Evolutionary conservation across 495 filamentous ascomycete genomes (phyloP).

Genomic region (Achaetomiella virescens): DNA sequence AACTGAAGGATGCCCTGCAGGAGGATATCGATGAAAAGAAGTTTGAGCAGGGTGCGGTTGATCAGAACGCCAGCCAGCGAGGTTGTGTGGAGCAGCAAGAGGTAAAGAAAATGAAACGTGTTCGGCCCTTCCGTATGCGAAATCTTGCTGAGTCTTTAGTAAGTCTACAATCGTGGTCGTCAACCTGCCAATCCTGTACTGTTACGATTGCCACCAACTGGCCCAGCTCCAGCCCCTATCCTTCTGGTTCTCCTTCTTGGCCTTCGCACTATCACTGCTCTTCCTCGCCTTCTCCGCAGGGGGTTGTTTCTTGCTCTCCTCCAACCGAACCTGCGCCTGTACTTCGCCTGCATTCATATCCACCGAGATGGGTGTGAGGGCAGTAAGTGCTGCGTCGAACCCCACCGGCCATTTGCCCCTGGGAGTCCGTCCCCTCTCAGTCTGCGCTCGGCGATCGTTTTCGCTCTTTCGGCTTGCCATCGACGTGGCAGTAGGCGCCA

Average conservation of each 20-base stretch:
- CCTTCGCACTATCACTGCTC: background rate
- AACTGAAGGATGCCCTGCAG: background rate
- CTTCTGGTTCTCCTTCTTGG: conserved; percentile 13
- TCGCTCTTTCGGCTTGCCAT: background rate
- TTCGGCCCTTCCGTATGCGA: background rate
- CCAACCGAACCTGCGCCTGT: background rate
- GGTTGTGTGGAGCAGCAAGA: background rate
- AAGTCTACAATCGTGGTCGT: background rate
- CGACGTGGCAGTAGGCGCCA: background rate
- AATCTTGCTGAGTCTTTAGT: background rate
- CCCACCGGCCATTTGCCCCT: background rate
- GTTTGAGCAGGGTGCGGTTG: too few relatives aligned
- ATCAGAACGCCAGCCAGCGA: too few relatives aligned
- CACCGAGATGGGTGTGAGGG: background rate
- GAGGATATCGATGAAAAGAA: background rate
- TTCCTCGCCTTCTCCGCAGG: background rate
- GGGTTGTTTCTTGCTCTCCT: background rate
- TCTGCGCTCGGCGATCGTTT: background rate
- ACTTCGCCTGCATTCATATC: background rate
- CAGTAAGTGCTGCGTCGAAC: background rate
- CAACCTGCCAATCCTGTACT: background rate
- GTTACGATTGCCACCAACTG: conserved; percentile 18
- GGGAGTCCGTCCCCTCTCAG: background rate
- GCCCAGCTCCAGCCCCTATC: conserved; percentile 17
- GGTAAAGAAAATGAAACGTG: background rate